Conservation (phyloP, 1,284 basidiomycete species). For the Cryptococcus sp. region DNA sequence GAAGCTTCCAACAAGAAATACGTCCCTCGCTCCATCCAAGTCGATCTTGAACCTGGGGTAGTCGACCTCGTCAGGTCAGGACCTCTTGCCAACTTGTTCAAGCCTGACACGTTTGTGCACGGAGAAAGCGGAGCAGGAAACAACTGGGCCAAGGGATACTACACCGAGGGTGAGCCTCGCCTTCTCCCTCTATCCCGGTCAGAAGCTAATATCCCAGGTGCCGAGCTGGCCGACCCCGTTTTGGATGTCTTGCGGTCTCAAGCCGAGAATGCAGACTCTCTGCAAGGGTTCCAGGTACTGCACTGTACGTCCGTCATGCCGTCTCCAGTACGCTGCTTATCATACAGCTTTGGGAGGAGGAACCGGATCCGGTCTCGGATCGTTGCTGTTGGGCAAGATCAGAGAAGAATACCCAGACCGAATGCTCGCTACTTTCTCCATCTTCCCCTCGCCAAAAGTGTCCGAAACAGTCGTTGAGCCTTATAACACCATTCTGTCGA, state of each 20-base stretch:
- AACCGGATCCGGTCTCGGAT: constrained; percentile 80
- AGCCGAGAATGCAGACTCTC: constrained; percentile 72
- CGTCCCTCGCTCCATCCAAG: constrained; percentile 86
- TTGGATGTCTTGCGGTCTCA: constrained; percentile 69
- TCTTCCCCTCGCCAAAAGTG: constrained; percentile 87
- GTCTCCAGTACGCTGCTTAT: neutral
- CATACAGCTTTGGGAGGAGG: constrained; percentile 72
- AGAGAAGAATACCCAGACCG: constrained; percentile 89
- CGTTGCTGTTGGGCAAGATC: constrained; percentile 73
- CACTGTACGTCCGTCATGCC: constrained; percentile 55
- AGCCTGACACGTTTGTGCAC: constrained; percentile 80
- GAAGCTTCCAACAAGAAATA: constrained; percentile 51
- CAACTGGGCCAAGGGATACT: constrained; percentile 54
- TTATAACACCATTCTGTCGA: constrained; percentile 84
- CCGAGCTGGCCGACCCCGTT: constrained; percentile 83
- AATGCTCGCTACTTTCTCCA: constrained; percentile 89
- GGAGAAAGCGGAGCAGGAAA: constrained; percentile 57
- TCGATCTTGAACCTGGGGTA: constrained; percentile 89
- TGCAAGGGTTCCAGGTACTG: constrained; percentile 90
- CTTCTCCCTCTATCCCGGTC: neutral
- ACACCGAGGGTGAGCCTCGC: constrained; percentile 78
- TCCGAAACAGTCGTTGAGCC: constrained; percentile 91
- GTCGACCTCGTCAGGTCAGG: constrained; percentile 63
- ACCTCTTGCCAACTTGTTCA: constrained; percentile 58
- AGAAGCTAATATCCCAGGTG: constrained; percentile 52